Evolutionary conservation across 495 filamentous ascomycete genomes (phyloP).

Genomic region (Cudoniella acicularis): DNA sequence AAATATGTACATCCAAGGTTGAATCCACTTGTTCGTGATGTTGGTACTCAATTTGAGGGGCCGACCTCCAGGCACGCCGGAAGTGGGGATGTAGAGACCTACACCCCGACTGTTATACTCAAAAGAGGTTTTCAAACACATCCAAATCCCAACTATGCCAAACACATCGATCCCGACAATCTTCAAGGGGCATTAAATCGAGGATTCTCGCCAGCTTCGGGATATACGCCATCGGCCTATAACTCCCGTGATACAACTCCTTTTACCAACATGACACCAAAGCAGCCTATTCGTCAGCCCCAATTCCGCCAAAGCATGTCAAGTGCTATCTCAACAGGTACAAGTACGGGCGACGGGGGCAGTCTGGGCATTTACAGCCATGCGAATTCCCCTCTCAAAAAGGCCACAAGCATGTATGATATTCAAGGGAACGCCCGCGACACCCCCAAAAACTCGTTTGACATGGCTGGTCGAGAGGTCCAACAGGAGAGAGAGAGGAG

Average conservation of each 20-base stretch:
- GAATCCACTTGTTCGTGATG: slow-evolving; percentile 76
- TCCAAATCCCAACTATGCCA: slow-evolving; percentile 84
- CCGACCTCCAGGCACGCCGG: slow-evolving; percentile 31
- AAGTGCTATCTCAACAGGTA: slow-evolving; percentile 23
- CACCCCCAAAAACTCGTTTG: slow-evolving; percentile 47
- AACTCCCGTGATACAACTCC: slow-evolving; percentile 21
- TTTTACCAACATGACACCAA: slow-evolving; percentile 24
- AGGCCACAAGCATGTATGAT: slow-evolving; percentile 47
- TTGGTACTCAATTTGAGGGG: slow-evolving; percentile 63
- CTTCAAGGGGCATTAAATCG: slow-evolving; percentile 8
- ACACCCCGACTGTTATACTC: slow-evolving; percentile 73
- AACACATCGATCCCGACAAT: slow-evolving; percentile 71
- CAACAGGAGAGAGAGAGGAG: slow-evolving; percentile 24
- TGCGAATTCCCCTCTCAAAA: slow-evolving; percentile 76
- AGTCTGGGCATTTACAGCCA: slow-evolving; percentile 77
- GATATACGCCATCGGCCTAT: slow-evolving; percentile 16
- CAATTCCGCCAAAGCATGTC: slow-evolving; percentile 43
- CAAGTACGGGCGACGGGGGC: slow-evolving; percentile 56
- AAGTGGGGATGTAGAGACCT: slow-evolving; percentile 37
- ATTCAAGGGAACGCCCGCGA: slow-evolving; percentile 27
- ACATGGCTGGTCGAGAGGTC: slow-evolving; percentile 48
- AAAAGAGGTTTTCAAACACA: slow-evolving; percentile 79
- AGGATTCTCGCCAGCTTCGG: slow-evolving; percentile 6
- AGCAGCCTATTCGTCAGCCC: slow-evolving; percentile 48
- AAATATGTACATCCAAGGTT: slow-evolving; percentile 93